Base-by-base conservation (phyloP, 345 rosid genomes). In the Raphanus sativus region DNA sequence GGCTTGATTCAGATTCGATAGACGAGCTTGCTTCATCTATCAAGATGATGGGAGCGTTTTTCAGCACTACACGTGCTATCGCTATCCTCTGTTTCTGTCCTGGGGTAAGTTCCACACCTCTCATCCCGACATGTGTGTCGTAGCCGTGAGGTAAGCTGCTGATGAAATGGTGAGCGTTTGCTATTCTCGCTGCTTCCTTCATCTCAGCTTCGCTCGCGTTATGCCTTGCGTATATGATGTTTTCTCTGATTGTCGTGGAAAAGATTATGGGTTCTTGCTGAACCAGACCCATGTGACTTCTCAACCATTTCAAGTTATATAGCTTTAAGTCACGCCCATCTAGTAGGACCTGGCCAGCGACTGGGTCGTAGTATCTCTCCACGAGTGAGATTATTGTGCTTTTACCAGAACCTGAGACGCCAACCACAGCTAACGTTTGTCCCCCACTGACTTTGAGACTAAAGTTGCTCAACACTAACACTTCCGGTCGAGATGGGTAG, bases 31-130 rank as follows among this genome's bases (percentile, higher is more conserved):
- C 99, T 84, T 95, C 99, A 77, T 95, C 99, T 50, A 95, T 75
- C 76, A 95, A 80, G 73, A 95, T 80, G 60, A 95, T 91, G 12
- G 99, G 99, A n/a, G 99, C 99, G 77, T 93, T 95, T 87, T 95
- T 95, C 81, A 95, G 86, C 73, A 95, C 94, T 13, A 93, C 98
- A 28, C 98, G 86, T 15, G 98, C 97, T 67, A 95, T 95, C 15
- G 94, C 97, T 48, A 95, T 90, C 80, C 99, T 87, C 84, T 95
- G 99, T 80, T 95, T 95, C 83, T 95, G 99, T 75, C 99, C 99
- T 0, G 95, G 99, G 42, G 99, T 93, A 69, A 93, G 84, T 68
- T 96, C 99, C 74, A 96, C 94, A 38, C 96, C 99, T 86, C 99
- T 90, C 98, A 96, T 96, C 48, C 99, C 99, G 30, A 95, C 94